Base-by-base conservation (phyloP, 163 green algal genomes). In the Chlorella variabilis region DNA sequence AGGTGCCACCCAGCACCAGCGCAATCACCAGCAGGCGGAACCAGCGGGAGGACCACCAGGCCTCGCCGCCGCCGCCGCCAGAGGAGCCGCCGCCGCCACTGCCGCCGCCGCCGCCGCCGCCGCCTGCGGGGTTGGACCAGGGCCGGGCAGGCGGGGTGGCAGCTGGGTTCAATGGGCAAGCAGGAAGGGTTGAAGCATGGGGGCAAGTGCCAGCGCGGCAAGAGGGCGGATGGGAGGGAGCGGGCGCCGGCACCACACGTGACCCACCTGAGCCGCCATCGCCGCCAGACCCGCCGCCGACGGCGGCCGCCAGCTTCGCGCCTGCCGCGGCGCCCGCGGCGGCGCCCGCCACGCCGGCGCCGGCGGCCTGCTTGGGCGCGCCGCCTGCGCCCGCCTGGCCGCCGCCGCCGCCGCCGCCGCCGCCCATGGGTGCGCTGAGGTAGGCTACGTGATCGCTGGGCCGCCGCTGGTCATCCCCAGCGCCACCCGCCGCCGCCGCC, bases 351-450 rank as follows among this genome's bases (percentile, higher is more conserved):
- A 34, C 58, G 39, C 70, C 71, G 15, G 58, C 34, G n/a, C 56
- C 42, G 7, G 65, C 73, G 29, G 15, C 15, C 11, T 3, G 15
- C 42, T 42, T 45, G 18, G 33, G 4, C 9, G 6, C 8, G 56
- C 41, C 25, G 42, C 33, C 39, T 8, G 18, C 51, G 9, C 27
- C 75, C 3, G 34, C 56, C 59, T 49, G 36, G 34, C n/a, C 11
- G 39, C 18, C 62, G 36, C 31, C 27, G 2, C 27, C 4, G 51
- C 27, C 29, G 17, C 21, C 18, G 51, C 62, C 29, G 39, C 27
- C 17, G 23, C 33, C n/a, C 45, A 84, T 73, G 31, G 80, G 80
- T 2, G 80, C 56, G 17, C 70, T 67, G 27, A 85, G 68, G 42
- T 45, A 78, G 18, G 77, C 49, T 7, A 77, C 38, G 39, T 83